phyloP scores from a whole-genome alignment of 495 filamentous ascomycete genomes.

The Neurospora sp. region DNA sequence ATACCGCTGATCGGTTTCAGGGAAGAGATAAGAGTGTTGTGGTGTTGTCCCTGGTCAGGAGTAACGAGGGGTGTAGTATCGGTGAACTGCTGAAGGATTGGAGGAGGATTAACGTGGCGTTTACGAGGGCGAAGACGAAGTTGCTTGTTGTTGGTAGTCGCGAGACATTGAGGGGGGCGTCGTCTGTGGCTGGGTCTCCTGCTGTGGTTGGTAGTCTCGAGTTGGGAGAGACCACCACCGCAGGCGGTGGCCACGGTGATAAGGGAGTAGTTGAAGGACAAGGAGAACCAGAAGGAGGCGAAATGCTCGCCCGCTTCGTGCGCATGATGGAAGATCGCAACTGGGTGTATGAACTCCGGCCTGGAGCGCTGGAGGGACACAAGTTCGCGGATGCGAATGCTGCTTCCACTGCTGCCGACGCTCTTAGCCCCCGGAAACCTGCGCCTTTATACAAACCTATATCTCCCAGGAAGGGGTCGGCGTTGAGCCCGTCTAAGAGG shows the following conservation, averaged over 20 bases:
- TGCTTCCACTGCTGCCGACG: conserved; percentile 7
- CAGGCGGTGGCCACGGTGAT: too few species aligned
- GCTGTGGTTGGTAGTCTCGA: conserved; percentile 10
- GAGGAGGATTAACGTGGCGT: conserved; percentile 88
- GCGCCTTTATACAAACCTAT: not conserved
- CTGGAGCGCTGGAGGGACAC: conserved; percentile 55
- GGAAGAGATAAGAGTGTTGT: conserved; percentile 90
- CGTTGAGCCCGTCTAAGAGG: not conserved
- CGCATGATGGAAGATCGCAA: conserved; percentile 56
- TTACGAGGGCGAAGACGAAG: conserved; percentile 86
- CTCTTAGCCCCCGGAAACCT: not conserved
- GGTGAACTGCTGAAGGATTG: conserved; percentile 88
- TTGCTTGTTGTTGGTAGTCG: conserved; percentile 76
- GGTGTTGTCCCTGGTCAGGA: conserved; percentile 75
- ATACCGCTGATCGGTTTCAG: conserved; percentile 94
- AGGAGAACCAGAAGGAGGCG: conserved; percentile 25
- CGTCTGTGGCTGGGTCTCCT: not conserved
- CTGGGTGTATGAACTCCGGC: conserved; percentile 67
- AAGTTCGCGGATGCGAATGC: conserved; percentile 44
- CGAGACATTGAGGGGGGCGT: conserved; percentile 50
- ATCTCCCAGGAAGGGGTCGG: not conserved
- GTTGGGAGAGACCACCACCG: not conserved
- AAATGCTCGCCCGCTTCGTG: conserved; percentile 69
- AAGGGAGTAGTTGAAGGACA: conserved; percentile 12
- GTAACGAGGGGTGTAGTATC: conserved; percentile 66